These are phyloP conservation scores for Malus hybrid DNA, from an alignment of 331 rosid genomes.

Conservation along the genomic window DNA sequence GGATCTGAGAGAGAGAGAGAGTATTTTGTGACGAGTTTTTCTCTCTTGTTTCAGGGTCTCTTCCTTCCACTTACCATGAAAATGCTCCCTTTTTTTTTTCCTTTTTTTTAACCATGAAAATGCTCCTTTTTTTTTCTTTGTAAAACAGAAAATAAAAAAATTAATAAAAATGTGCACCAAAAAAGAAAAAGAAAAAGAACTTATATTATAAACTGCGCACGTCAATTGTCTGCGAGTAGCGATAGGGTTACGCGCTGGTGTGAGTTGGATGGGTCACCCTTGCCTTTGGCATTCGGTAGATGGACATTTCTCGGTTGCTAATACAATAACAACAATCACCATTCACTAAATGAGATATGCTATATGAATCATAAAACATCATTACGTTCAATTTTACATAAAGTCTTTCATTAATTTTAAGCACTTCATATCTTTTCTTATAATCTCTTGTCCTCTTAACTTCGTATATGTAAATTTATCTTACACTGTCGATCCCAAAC, in stretches of 20 bases:
- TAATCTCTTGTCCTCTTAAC: too few species aligned
- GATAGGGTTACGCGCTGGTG: background rate
- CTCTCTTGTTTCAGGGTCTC: constrained; percentile 10
- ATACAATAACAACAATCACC: too few species aligned
- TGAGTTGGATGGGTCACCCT: background rate
- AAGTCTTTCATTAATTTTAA: too few species aligned
- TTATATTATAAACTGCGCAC: background rate
- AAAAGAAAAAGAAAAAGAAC: background rate
- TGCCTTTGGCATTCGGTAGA: background rate
- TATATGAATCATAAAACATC: too few species aligned
- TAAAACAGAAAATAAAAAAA: background rate
- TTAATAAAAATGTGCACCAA: background rate
- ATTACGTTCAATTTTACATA: fast-evolving
- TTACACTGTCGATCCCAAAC: fast-evolving
- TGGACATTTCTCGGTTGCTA: background rate
- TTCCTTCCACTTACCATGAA: constrained; percentile 2
- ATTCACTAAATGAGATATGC: too few species aligned
- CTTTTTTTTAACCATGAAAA: too few species aligned
- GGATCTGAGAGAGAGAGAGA: constrained; percentile 19
- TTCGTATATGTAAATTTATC: too few species aligned
- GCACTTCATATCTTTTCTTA: fast-evolving
- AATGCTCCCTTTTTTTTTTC: background rate
- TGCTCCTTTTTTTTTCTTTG: background rate
- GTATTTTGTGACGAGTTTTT: background rate
- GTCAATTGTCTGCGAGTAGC: background rate